phyloP scores from a whole-genome alignment of 345 rosid species.

The Erodium maritimum region DNA sequence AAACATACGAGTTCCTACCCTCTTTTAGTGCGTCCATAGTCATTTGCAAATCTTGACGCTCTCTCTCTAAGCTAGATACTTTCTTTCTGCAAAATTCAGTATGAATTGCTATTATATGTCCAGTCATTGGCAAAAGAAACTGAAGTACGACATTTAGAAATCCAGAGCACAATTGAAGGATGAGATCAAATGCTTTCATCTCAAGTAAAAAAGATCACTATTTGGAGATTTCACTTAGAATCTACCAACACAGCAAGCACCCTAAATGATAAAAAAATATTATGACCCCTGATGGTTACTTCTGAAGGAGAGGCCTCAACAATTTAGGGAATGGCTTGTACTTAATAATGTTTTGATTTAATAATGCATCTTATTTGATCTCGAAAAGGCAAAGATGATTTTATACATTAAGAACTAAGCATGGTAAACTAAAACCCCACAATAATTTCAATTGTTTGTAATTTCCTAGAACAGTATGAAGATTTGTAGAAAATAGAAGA shows the following conservation, averaged over 20 bases:
- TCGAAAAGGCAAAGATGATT: too few species aligned
- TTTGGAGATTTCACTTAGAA: not conserved
- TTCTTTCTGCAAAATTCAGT: constrained; percentile 50
- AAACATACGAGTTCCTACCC: constrained; percentile 32
- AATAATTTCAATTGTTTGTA: too few species aligned
- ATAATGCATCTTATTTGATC: too few species aligned
- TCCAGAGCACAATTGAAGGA: not conserved
- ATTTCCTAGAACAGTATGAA: too few species aligned
- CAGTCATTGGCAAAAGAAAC: not conserved
- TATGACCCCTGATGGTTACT: too few species aligned
- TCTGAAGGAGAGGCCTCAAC: too few species aligned
- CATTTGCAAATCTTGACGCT: constrained; percentile 73
- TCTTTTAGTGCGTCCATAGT: constrained; percentile 88
- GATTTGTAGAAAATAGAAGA: too few species aligned
- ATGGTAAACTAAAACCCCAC: too few species aligned
- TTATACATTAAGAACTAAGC: too few species aligned
- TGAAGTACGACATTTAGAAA: not conserved
- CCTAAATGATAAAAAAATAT: not conserved
- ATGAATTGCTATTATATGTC: not conserved
- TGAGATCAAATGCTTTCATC: not conserved
- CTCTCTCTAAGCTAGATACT: constrained; percentile 72
- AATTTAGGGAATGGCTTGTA: too few species aligned
- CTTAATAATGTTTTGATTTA: too few species aligned
- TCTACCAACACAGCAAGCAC: not conserved
- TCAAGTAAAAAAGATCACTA: not conserved